Base-by-base conservation (phyloP, 1,284 basidiomycete genomes). In the Dichomitus squalens region DNA sequence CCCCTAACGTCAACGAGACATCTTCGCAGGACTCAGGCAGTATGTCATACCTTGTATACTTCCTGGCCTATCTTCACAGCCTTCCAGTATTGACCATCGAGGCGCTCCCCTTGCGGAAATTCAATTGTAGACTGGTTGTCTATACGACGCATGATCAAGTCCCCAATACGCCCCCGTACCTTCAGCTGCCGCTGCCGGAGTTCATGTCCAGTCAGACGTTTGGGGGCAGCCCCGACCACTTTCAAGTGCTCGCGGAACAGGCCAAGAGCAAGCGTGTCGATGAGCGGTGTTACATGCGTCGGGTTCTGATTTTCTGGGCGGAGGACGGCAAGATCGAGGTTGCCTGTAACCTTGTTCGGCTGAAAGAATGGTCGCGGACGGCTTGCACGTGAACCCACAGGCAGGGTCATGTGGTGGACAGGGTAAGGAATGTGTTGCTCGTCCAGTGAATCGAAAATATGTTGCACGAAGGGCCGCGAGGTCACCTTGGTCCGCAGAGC, bases 211-310 rank as follows among this genome's bases (percentile, higher is more conserved):
- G 53, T 48, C 11, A 69, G 69, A 0, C 60, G 62, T 14, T 64
- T 68, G 3, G 65, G 73, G 1, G 62, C 73, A 1, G 74, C 70
- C 2, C 82, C 88, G 7, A 88, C 71, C 2, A 89, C 79, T 11
- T 71, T 58, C 3, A 90, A 67, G 0, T 71, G 68, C 58, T 87
- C 86, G 12, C 72, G 74, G 51, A 89, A 84, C 0, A 80, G 73
- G 0, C 77, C 76, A 8, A 67, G 38, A 0, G 86, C 79, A 11
- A 90, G 70, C 14, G 70, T 63, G 12, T 76, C 77, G 47, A 90
- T 82, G 11, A 77, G 73, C 0, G 82, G 82, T 0, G 87, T 89
- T 2, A 89, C 85, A 51, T 81, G 80, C 0, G 86, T 88, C 1
- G 73, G 72, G 18, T 72, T 79, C 64, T 84, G 83, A 48, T 80